Percentiles rank a stretch among this genome's conserved stretches.
Evolutionary conservation across 345 rosid genomes (phyloP).

Genomic region (Dovyalis caffra): DNA sequence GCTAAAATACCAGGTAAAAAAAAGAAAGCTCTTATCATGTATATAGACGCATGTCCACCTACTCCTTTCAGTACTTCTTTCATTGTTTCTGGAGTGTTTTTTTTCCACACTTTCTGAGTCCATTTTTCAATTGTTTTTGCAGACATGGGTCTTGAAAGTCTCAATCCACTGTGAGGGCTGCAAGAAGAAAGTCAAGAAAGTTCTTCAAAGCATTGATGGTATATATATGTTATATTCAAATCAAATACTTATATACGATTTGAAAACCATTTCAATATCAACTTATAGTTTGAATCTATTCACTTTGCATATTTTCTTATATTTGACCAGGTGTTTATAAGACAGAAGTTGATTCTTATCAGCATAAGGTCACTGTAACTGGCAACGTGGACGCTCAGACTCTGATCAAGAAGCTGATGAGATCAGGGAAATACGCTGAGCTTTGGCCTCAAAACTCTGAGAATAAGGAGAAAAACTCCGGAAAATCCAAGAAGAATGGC

Average conservation of each 20-base stretch:
- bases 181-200: slow-evolving; percentile 66
- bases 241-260: not conserved
- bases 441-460: slow-evolving; percentile 46
- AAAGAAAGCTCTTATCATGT: not conserved
- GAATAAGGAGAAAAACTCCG: slow-evolving; percentile 30
- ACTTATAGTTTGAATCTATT: not conserved
- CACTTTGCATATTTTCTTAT: not conserved
- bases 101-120: not conserved
- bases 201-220: slow-evolving; percentile 69
- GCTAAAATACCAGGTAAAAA: slow-evolving; percentile 46
- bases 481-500: slow-evolving; percentile 31
- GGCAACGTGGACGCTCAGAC: slow-evolving; percentile 52
- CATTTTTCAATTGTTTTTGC: not conserved
- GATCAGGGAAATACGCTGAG: slow-evolving; percentile 61
- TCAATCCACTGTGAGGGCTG: slow-evolving; percentile 76
- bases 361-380: slow-evolving; percentile 60
- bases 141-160: slow-evolving; percentile 71
- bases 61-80: not conserved
- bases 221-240: not conserved
- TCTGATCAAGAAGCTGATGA: slow-evolving; percentile 53
- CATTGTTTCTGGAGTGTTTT: not conserved
- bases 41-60: not conserved
- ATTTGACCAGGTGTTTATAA: slow-evolving; percentile 60
- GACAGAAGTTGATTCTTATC: slow-evolving; percentile 51
- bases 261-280: too few species aligned